Base-by-base conservation (phyloP, 306 rosid genomes). In the Fagus crenata region DNA sequence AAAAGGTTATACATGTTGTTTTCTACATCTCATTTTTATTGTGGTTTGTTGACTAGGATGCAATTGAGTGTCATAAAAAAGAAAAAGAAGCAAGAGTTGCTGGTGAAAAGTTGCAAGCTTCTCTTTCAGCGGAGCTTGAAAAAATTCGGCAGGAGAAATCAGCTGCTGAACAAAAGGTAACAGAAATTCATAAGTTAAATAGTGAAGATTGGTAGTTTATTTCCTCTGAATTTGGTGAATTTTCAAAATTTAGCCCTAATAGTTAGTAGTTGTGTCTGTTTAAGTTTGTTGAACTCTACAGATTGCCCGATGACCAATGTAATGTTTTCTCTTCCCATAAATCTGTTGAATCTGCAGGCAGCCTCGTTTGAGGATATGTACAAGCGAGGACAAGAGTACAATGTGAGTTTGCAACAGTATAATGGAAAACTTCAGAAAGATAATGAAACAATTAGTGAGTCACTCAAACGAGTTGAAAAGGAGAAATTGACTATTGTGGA, bases 401-500 rank as follows among this genome's bases (percentile, higher is more conserved):
- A 95, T 74, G 89, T 90, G 82, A 89, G 93, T 78, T 83, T 94
- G 41, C 98, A 94, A 35, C 94, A 88, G 81, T 92, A 92, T 77
- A 94, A 90, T 22, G 85, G 92, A 72, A 88, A 90, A 77, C 96
- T 95, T 70, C 97, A 92, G 69, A 88, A 83, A 53, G 93, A 90
- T 80, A 90, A 89, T 58, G 91, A 90, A 81, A 79, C 82, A 53
- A 77, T 78, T 61, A 89, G 82, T 2, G 92, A 92, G 80, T 89
- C 95, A 55, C 92, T 85, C 43, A 92, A 86, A 71, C 85, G 87
- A 39, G 85, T 89, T 39, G 97, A 91, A 84, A 88, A 75, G 77
- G 98, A 95, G 89, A 95, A 95, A 84, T 75, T 90, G 59, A 81
- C 97, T 4, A 89, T 88, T 69, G 89, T 92, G 83, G 91, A 90